Base-by-base conservation (phyloP, 306 rosid species). In the Medicago truncatula region DNA sequence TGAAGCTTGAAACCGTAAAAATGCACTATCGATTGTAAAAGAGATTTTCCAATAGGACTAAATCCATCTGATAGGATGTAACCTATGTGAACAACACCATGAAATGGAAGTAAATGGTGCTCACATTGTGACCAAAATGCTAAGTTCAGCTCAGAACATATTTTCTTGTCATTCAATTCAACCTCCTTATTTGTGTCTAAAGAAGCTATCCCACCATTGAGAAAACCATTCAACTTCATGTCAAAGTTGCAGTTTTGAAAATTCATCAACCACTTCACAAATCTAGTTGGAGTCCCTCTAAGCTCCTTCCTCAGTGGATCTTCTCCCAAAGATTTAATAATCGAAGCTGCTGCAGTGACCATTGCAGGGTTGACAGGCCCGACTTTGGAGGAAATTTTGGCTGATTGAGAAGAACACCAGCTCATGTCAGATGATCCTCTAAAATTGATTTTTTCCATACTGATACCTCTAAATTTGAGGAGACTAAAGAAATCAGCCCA, bases 1-100 rank as follows among this genome's bases (percentile, higher is more conserved):
- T 96, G 99, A 53, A 92, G 99, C 90, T 92, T 96, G 80, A 89
- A 92, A 20, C 98, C 98, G 43, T 88, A 92, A 82, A 96, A 96
- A 79, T 87, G 89, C 7, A 96, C 89, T 46, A 96, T 80, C 1
- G 98, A 90, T 81, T 86, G 95, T 46, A 96, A 23, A 59, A 87
- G 87, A 38, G 97, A 84, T 79, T 85, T 90, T 80, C 86, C 87
- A 0, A 89, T 74, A 17, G 91, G 89, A 71, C 65, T 81, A 69
- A 78, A 80, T 73, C 88, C 92, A 17, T 80, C 86, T 0, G 77
- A 60, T 53, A 81, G 25, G 64, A 92, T 74, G 75, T 80, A 92
- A 64, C 99, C 99, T 36, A 96, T 65, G 67, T 96, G 98, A 76
- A 89, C 97, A 12, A 90, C 97, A 18, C 98, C 99, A 9, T 92